Conservation (phyloP, 2,329 filamentous ascomycete genomes). For the Neurospora sp. region DNA sequence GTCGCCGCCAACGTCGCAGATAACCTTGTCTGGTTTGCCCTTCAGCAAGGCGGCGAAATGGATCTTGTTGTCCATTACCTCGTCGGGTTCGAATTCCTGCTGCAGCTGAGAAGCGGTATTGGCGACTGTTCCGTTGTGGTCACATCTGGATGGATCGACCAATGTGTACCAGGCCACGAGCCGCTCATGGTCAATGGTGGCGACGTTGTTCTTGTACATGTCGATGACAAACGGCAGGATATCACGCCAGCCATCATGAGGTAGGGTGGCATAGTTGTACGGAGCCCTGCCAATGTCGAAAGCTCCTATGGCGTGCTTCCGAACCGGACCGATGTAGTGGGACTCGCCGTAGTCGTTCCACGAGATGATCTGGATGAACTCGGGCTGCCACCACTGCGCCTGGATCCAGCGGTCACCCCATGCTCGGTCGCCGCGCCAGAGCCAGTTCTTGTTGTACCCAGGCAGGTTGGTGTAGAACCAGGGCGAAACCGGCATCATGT, state of each 20-base stretch:
- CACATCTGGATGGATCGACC: not conserved
- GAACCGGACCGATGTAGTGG: slow-evolving; percentile 32
- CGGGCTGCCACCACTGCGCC: slow-evolving; percentile 26
- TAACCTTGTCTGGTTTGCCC: not conserved
- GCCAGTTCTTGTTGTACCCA: slow-evolving; percentile 33
- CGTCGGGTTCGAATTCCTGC: slow-evolving; percentile 12
- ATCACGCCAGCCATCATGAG: slow-evolving; percentile 34
- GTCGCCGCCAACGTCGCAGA: not conserved
- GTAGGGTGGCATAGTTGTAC: slow-evolving; percentile 33
- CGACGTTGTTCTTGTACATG: slow-evolving; percentile 23
- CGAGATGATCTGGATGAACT: slow-evolving; percentile 29
- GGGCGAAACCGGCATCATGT: slow-evolving; percentile 34
- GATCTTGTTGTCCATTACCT: slow-evolving; percentile 3
- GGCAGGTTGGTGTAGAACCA: slow-evolving; percentile 40
- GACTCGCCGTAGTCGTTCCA: slow-evolving; percentile 32
- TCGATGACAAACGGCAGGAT: slow-evolving; percentile 26
- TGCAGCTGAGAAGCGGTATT: slow-evolving; percentile 21
- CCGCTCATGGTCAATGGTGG: slow-evolving; percentile 17
- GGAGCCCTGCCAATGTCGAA: slow-evolving; percentile 30
- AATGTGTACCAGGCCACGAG: slow-evolving; percentile 22
- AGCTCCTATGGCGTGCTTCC: slow-evolving; percentile 13
- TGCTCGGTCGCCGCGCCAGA: slow-evolving; percentile 38
- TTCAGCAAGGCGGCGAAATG: not conserved
- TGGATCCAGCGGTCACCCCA: slow-evolving; percentile 43
- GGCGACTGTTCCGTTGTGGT: slow-evolving; percentile 18